Evolutionary conservation across 1,139 yeast species (phyloP).

Genomic region (Hyphopichia buzzinii): DNA sequence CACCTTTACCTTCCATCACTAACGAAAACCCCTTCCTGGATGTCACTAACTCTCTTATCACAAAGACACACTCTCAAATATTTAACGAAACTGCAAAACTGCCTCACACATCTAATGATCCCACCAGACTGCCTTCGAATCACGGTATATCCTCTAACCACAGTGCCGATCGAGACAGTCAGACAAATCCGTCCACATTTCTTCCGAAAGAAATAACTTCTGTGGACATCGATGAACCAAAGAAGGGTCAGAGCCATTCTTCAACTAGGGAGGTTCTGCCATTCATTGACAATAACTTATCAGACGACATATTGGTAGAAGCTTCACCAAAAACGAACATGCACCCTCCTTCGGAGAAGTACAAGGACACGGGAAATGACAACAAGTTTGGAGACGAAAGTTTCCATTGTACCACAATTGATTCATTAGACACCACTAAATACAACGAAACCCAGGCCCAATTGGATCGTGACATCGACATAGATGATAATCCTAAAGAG

Average conservation of each 20-base stretch:
- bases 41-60: no score
- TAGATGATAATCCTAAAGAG: constrained; percentile 14
- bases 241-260: not conserved
- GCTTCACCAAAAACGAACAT: not conserved
- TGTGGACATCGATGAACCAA: not conserved
- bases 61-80: not conserved
- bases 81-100: not conserved
- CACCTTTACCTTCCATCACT: not conserved
- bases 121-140: not conserved
- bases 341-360: not conserved
- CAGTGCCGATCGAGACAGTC: not conserved
- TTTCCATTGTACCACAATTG: constrained; percentile 16
- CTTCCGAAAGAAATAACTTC: no score
- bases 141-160: not conserved
- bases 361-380: not conserved
- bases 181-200: no score
- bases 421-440: constrained; percentile 19
- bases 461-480: constrained; percentile 29
- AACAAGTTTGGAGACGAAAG: no score
- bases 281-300: not conserved
- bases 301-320: not conserved
- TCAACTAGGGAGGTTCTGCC: not conserved
- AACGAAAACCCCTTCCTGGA: no score
- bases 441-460: constrained; percentile 30
- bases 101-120: not conserved